These are phyloP conservation scores for Fusarium longipes DNA, from an alignment of 2,329 filamentous ascomycete genomes.

Conservation along the genomic window DNA sequence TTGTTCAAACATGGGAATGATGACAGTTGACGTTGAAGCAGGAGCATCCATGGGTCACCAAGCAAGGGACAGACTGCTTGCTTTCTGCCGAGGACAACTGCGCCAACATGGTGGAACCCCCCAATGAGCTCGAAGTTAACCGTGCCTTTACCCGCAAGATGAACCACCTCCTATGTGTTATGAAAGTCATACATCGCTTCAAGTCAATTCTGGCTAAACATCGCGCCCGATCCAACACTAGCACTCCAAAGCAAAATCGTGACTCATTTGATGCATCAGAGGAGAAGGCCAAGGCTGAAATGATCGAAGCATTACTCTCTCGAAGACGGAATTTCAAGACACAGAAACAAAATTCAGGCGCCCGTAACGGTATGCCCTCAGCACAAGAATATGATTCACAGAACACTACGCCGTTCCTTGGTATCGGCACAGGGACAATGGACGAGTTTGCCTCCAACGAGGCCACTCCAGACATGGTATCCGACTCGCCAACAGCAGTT, in stretches of 20 bases:
- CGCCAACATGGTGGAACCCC: conserved; percentile 79
- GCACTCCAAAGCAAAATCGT: conserved; percentile 15
- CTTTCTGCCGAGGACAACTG: conserved; percentile 89
- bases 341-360: conserved; percentile 40
- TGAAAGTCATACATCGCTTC: conserved; percentile 92
- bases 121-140: conserved; percentile 90
- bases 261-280: conserved; percentile 41
- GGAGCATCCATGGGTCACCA: conserved; percentile 95
- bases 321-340: conserved; percentile 58
- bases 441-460: conserved; percentile 58
- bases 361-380: conserved; percentile 61
- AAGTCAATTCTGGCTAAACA: conserved; percentile 72
- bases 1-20: neutral
- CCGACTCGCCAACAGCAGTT: conserved; percentile 85
- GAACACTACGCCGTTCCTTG: conserved; percentile 73
- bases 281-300: conserved; percentile 56
- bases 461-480: conserved; percentile 66
- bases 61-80: conserved; percentile 78
- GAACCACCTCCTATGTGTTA: conserved; percentile 85
- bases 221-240: conserved; percentile 23
- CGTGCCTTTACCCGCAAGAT: conserved; percentile 92
- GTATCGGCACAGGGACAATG: conserved; percentile 75
- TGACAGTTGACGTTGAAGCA: conserved; percentile 53
- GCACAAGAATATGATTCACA: conserved; percentile 62
- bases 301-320: conserved; percentile 62